Percentiles rank a stretch among this genome's conserved stretches.
Evolutionary conservation across 139 green algal species (phyloP).

Genomic region (Picochlorum sp.): DNA sequence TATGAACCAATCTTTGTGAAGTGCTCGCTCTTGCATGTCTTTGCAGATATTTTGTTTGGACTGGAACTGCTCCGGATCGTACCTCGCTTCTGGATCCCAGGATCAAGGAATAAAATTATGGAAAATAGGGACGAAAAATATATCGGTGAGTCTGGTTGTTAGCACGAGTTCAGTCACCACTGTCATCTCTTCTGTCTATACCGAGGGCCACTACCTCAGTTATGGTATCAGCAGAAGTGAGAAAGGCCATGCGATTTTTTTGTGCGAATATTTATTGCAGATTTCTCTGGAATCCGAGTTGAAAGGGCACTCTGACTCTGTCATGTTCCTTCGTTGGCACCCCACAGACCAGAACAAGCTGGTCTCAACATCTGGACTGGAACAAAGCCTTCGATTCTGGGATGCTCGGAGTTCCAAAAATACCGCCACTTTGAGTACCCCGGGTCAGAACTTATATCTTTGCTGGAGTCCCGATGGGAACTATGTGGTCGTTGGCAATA

Average conservation of each 20-base stretch:
- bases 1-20: not conserved
- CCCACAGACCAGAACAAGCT: conserved; percentile 14
- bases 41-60: conserved; percentile 17
- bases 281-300: conserved; percentile 11
- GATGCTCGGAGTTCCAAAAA: conserved; percentile 13
- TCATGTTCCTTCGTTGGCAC: conserved; percentile 23
- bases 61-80: conserved; percentile 16
- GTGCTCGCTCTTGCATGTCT: not conserved
- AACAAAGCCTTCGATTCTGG: conserved; percentile 24
- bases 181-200: not conserved
- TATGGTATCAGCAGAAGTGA: too few relatives aligned
- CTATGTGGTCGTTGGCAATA: conserved; percentile 15
- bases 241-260: too few relatives aligned
- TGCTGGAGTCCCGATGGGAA: conserved; percentile 16
- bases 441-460: conserved; percentile 18
- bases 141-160: not conserved
- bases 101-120: conserved; percentile 18
- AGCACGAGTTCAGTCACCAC: not conserved
- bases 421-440: conserved; percentile 16
- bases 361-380: conserved; percentile 6
- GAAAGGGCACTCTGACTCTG: conserved; percentile 11
- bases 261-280: conserved; percentile 9
- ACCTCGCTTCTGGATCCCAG: conserved; percentile 19
- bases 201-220: too few relatives aligned
- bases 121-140: conserved; percentile 6